Evolutionary conservation across 192 early-diverging fungal species (phyloP).

Genomic region (Coemansia sp.): DNA sequence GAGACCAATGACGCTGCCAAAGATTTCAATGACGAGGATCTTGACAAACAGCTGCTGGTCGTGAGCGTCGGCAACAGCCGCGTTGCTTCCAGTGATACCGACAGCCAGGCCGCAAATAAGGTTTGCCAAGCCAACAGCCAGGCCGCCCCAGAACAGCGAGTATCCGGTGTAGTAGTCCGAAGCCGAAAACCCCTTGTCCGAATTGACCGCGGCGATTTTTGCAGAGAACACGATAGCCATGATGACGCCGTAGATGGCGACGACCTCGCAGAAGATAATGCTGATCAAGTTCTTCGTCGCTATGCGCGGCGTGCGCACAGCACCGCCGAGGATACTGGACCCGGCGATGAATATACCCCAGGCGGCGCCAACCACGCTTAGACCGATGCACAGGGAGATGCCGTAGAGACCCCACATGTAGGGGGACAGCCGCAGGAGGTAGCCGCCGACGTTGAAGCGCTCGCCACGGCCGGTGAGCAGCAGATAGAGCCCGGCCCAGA

Average conservation of each 20-base stretch:
- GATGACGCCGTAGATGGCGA: slow-evolving; percentile 98
- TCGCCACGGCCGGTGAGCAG: slow-evolving; percentile 85
- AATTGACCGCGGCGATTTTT: slow-evolving; percentile 65
- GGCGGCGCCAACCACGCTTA: slow-evolving; percentile 90
- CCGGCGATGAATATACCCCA: slow-evolving; percentile 98
- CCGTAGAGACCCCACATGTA: slow-evolving; percentile 89
- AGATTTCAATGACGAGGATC: slow-evolving; percentile 95
- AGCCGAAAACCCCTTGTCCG: slow-evolving; percentile 47
- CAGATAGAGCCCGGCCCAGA: slow-evolving; percentile 68
- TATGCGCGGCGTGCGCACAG: slow-evolving; percentile 88
- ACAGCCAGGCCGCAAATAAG: slow-evolving; percentile 91
- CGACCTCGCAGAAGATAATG: slow-evolving; percentile 99
- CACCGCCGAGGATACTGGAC: slow-evolving; percentile 83
- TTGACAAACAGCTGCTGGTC: slow-evolving; percentile 95
- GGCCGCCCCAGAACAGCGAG: slow-evolving; percentile 92
- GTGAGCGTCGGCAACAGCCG: slow-evolving; percentile 94
- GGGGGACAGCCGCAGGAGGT: slow-evolving; percentile 73
- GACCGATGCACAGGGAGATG: slow-evolving; percentile 77
- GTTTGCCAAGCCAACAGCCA: slow-evolving; percentile 93
- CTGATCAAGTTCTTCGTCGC: slow-evolving; percentile 96
- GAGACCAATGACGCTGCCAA: slow-evolving; percentile 91
- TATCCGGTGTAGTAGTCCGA: slow-evolving; percentile 84
- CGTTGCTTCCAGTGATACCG: slow-evolving; percentile 88
- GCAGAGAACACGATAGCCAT: slow-evolving; percentile 96
- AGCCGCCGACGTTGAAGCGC: slow-evolving; percentile 82